Evolutionary conservation across 169 alveolate species (phyloP), one percentile per base, ranked within the genome.

Genomic region (Cryptosporidium sp.): DNA sequence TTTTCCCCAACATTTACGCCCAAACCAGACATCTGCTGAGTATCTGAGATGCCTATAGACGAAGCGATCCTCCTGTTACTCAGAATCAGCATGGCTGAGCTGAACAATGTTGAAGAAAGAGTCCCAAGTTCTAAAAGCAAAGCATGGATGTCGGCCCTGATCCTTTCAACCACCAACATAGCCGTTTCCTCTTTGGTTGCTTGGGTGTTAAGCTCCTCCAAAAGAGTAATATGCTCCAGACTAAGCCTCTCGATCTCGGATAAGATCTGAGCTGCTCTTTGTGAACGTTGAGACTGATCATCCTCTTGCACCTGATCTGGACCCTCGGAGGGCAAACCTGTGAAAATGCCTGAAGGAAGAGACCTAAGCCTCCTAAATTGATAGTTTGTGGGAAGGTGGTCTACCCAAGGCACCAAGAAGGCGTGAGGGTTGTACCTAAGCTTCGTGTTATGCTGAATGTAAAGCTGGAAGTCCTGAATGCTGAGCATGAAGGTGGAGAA

Each of bases 331-430:
- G 70, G 59, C 6, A 29, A 59, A 4, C 68, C 70, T 3, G 86
- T 61, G 37, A 39, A 37, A 12, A 71, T 33, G 3, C 62, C 70
- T n/a, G 33, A 8, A 9, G 84, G 84, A 35, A 73, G 86, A 26
- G 67, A 70, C 14, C 29, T 26, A 3, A 26, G 50, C 48, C 89
- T 59, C 48, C 89, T 80, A 37, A 80, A 65, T 6, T 31, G 39
- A 21, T 41, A 80, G 48, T 73, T 73, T 31, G 89, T 23, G 6
- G 58, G 39, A 0, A 14, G 21, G n/a, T 62, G 75, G 33, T 80
- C 75, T 26, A 80, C 89, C 89, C 89, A 80, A 23, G 89, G 89
- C 5, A 59, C 37, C 35, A 80, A 43, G 41, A 80, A 61, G 50
- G 65, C 41, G 23, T 35, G 50, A 18, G 14, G 48, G 18, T 26